A percentile compares a stretch with the other conserved stretches of the same genome.
These are phyloP conservation scores for Takakia lepidozioides DNA, from an alignment of 225 moss, liverwort and hornwort species.

Conservation along the genomic window DNA sequence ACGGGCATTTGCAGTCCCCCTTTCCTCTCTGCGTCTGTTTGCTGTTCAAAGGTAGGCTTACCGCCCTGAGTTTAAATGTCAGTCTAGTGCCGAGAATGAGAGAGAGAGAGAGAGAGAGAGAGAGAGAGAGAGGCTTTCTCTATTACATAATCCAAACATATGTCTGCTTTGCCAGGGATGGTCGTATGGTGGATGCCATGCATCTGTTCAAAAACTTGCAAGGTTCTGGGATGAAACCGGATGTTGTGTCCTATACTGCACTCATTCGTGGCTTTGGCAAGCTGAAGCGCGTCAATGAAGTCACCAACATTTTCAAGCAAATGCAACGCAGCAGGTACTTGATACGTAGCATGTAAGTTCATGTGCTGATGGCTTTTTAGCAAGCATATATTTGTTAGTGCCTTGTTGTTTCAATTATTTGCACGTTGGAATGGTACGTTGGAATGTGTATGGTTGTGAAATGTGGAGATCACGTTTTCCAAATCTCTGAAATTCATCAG, in stretches of 20 bases:
- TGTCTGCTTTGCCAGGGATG: constrained; percentile 27
- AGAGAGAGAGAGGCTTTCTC: not conserved
- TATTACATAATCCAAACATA: not conserved
- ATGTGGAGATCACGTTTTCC: too few relatives aligned
- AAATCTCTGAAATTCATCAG: too few relatives aligned
- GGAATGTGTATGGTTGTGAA: too few relatives aligned
- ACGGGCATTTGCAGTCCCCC: too few relatives aligned
- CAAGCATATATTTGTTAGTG: constrained; percentile 2
- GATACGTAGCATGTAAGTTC: not conserved
- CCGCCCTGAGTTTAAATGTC: too few relatives aligned
- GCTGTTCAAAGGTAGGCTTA: too few relatives aligned
- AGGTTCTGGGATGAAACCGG: constrained; percentile 42
- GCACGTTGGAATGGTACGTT: too few relatives aligned
- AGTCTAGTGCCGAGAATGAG: not conserved
- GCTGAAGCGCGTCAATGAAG: constrained; percentile 41
- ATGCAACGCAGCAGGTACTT: constrained; percentile 43
- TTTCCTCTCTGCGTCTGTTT: too few relatives aligned
- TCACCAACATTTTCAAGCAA: constrained; percentile 39
- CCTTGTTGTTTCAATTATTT: not conserved
- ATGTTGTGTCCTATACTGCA: constrained; percentile 48
- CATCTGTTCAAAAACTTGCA: constrained; percentile 34
- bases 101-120: not conserved
- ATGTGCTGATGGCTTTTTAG: constrained; percentile 1
- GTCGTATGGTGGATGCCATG: constrained; percentile 56
- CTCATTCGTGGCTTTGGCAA: constrained; percentile 61